Percentiles rank a stretch among this genome's conserved stretches.
phyloP scores from a whole-genome alignment of 345 rosid genomes.

The Gossypium turneri region DNA sequence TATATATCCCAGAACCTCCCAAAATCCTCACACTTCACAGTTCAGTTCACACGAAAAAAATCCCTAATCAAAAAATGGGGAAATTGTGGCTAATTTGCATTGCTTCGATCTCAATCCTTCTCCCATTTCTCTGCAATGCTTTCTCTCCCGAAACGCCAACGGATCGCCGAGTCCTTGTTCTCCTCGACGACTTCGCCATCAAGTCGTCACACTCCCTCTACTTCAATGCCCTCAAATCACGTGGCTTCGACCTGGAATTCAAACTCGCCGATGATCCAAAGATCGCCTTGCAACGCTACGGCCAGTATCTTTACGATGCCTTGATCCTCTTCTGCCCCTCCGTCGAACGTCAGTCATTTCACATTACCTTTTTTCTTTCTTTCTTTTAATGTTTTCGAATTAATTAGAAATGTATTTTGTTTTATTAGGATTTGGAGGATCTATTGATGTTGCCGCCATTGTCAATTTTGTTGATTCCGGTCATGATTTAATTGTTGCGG shows the following conservation, averaged over 20 bases:
- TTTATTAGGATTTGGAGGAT: constrained; percentile 59
- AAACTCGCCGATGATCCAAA: constrained; percentile 64
- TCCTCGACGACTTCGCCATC: constrained; percentile 62
- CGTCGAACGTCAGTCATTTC: constrained; percentile 38
- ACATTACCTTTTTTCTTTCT: neutral
- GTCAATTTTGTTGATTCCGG: constrained; percentile 72
- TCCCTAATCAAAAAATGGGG: constrained; percentile 18
- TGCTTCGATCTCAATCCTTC: constrained; percentile 28
- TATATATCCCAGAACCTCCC: neutral
- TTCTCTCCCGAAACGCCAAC: constrained; percentile 49
- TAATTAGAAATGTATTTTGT: neutral
- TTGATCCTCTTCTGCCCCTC: constrained; percentile 56
- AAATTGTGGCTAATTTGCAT: constrained; percentile 24
- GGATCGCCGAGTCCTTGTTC: constrained; percentile 52
- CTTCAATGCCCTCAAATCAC: constrained; percentile 52
- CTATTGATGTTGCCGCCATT: constrained; percentile 47
- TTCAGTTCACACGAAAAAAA: neutral
- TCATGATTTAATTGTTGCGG: constrained; percentile 64
- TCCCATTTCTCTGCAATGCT: constrained; percentile 38
- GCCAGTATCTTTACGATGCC: constrained; percentile 67
- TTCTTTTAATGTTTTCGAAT: neutral
- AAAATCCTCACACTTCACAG: neutral
- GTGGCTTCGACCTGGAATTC: constrained; percentile 65
- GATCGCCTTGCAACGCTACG: constrained; percentile 56
- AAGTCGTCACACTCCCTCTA: constrained; percentile 69